phyloP scores from a whole-genome alignment of 306 rosid genomes.

The Styphnolobium japonicum region DNA sequence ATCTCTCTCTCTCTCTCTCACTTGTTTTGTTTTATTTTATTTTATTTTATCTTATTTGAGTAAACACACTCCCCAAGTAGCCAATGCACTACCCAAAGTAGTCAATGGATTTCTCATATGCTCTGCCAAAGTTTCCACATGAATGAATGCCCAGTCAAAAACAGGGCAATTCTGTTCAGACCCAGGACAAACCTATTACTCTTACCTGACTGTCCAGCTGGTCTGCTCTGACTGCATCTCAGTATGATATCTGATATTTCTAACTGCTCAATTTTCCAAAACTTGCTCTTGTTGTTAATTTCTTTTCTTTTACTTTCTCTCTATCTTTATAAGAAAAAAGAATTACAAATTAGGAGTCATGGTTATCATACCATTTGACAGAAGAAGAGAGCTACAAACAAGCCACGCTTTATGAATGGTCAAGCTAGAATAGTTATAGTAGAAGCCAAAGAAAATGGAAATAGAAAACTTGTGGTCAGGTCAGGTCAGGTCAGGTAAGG shows the following conservation, averaged over 20 bases:
- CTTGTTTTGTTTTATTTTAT: too few species aligned
- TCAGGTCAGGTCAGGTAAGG: background rate
- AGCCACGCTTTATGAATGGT: background rate
- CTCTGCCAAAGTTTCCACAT: background rate
- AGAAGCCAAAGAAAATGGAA: background rate
- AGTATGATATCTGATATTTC: background rate
- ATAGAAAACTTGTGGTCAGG: background rate
- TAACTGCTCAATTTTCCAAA: background rate
- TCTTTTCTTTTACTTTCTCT: background rate
- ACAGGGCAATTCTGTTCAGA: background rate
- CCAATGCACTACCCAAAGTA: background rate
- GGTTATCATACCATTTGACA: background rate
- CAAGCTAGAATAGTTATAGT: background rate
- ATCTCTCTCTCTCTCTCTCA: too few species aligned
- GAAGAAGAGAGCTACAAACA: background rate
- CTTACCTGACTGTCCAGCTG: too few species aligned
- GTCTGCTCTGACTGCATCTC: background rate
- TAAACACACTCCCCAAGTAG: too few species aligned
- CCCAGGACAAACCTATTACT: background rate
- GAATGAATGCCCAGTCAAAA: conserved; percentile 3
- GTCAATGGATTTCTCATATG: background rate
- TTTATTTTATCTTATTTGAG: too few species aligned
- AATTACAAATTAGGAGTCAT: background rate
- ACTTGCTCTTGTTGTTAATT: background rate
- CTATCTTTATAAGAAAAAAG: background rate